Evolutionary conservation across 805 yeast species (phyloP).

Genomic region (Metschnikowia dekortorum): DNA sequence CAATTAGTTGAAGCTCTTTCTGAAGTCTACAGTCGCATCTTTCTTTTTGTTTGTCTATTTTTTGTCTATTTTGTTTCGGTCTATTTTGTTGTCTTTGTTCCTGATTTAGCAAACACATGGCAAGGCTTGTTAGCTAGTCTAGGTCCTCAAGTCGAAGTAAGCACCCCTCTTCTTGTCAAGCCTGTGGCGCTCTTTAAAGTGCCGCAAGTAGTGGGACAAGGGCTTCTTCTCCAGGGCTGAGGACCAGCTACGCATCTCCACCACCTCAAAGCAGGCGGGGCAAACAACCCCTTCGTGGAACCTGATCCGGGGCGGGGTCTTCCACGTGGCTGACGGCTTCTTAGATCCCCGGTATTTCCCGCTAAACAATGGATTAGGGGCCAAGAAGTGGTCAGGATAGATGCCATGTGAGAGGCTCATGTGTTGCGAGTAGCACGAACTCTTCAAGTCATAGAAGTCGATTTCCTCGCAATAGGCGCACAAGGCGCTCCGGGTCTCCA

Average conservation of each 20-base stretch:
- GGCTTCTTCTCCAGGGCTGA: constrained; percentile 15
- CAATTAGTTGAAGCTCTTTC: no score
- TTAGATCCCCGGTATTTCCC: constrained; percentile 21
- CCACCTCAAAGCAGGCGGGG: constrained; percentile 24
- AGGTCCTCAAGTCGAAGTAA: constrained; percentile 6
- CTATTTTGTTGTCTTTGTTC: no score
- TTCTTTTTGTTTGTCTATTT: background rate
- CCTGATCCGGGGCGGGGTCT: constrained; percentile 20
- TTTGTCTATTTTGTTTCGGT: no score
- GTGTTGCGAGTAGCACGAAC: constrained; percentile 33
- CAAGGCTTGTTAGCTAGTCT: background rate
- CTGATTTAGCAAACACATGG: background rate
- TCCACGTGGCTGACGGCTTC: constrained; percentile 15
- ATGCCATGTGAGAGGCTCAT: constrained; percentile 33
- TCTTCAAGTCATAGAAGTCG: constrained; percentile 27
- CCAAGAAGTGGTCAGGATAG: constrained; percentile 23
- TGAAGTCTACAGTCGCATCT: background rate
- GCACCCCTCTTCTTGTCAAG: constrained; percentile 6
- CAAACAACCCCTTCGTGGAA: constrained; percentile 26
- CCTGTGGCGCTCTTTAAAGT: constrained; percentile 15
- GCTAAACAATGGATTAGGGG: constrained; percentile 27
- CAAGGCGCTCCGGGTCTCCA: constrained; percentile 27
- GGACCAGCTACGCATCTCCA: constrained; percentile 20
- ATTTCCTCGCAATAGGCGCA: constrained; percentile 33
- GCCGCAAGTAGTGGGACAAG: constrained; percentile 16